Evolutionary conservation across 2,329 filamentous ascomycete species (phyloP), one percentile per base, ranked within the genome.

Genomic region (Ophiostoma australiae): DNA sequence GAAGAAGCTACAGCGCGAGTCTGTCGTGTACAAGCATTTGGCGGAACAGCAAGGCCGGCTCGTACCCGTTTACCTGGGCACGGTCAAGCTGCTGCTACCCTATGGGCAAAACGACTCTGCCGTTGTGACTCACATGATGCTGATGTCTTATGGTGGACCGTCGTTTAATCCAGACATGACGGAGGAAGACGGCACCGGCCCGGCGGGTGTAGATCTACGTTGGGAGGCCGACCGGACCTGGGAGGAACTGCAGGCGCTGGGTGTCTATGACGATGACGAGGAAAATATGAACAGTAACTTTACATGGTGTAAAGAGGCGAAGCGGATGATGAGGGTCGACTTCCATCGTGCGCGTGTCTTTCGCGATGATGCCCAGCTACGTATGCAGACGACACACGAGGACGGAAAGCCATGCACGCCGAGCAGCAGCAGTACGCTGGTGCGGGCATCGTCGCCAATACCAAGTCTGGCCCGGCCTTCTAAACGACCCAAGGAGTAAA

Each of bases 1-100:
- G n/a, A n/a, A 44, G 37, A 63, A 52, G n/a, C 72, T 75, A 17
- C n/a, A 15, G 15, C 68, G 37, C 31, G 73, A 75, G 70, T 10
- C 61, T 7, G 7, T n/a, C 6, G 70, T 74, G 11, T 75, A 75
- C 48, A 39, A 61, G 20, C 52, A 11, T 13, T n/a, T 48, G 20
- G 13, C 44, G 5, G 44, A 48, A 7, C 44, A 48, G 13, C 44
- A 48, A n/a, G 44, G 44, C 20, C 44, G 44, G 3, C 44, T 48
- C 44, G 44, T 48, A n/a, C 44, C 44, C 15, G 44, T 48, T 13
- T 48, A 48, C 15, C 44, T 48, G 3, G 44, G 44, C 44, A 20
- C 20, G 15, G 4, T 48, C 4, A 48, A 48, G 44, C 44, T 48
- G 15, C 20, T 48, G 6, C 44, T 48, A 17, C 44, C 44, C 20